A percentile compares a stretch with the other conserved stretches of the same genome.
phyloP scores from a whole-genome alignment of 352 stramenopile genomes.

The Phytophthora agathidicida region DNA sequence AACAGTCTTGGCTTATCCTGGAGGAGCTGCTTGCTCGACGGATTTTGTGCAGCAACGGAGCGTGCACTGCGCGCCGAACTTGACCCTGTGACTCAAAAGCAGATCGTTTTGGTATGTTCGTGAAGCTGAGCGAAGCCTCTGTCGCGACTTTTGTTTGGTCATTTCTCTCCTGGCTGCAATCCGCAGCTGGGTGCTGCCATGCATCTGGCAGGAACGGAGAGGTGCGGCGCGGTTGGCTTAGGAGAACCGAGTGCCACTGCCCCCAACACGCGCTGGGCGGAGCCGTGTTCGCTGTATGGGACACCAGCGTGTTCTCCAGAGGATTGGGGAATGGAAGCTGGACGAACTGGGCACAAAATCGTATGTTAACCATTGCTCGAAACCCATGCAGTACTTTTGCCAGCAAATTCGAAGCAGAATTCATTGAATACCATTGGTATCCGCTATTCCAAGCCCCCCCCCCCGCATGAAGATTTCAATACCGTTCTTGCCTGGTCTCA shows the following conservation, averaged over 20 bases:
- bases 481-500: too few species aligned
- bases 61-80: slow-evolving; percentile 7
- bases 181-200: neutral
- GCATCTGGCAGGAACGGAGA: too few species aligned
- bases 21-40: slow-evolving; percentile 15
- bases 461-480: too few species aligned
- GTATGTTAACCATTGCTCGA: neutral
- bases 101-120: slow-evolving; percentile 10
- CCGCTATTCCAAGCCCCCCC: too few species aligned
- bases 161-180: neutral
- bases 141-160: slow-evolving; percentile 1
- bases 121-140: neutral
- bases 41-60: slow-evolving; percentile 20
- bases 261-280: slow-evolving; percentile 20
- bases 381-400: neutral
- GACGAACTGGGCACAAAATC: slow-evolving; percentile 8
- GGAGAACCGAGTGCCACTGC: too few species aligned
- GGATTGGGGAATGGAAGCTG: slow-evolving; percentile 20
- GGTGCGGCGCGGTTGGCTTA: too few species aligned
- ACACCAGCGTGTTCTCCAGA: slow-evolving; percentile 22
- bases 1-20: slow-evolving; percentile 5
- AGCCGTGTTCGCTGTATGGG: slow-evolving; percentile 26
- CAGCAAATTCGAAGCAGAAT: too few species aligned
- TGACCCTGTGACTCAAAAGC: slow-evolving; percentile 10
- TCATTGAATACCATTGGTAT: too few species aligned